Base-by-base conservation (phyloP, 139 green algal species). In the Micromonas pusilla region DNA sequence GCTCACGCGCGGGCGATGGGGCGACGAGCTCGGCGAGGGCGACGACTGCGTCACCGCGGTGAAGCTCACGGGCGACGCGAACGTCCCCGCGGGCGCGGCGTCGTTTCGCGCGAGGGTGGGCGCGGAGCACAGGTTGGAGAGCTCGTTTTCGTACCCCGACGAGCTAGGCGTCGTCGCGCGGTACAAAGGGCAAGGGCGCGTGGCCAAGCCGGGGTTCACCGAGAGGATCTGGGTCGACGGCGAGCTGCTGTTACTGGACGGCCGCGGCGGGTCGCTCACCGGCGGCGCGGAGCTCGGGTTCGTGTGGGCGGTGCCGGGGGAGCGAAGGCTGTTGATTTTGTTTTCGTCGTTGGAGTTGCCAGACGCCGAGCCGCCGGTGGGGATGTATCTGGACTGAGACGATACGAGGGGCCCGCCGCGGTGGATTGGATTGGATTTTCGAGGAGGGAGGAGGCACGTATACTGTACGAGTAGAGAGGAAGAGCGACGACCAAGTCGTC, bases 1-100 rank as follows among this genome's bases (percentile, higher is more conserved):
- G 39, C 73, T 97, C 13, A 21, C 31, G 5, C 84, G 83, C 28
- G 76, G 77, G 21, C 28, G n/a, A 38, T 85, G 66, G 74, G 78
- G 80, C 23, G 72, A 74, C 30, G 78, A 81, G 30, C 19, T 63
- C 9, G 76, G 72, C n/a, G 32, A 63, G 23, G 31, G 21, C 30
- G 33, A 74, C 57, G 91, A 96, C 73, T 89, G 79, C 64, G 87
- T 96, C 62, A 32, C 85, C 32, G 93, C 73, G 6, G 78, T 84
- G 31, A 97, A 97, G 80, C 60, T 98, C 5, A 97, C 92, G 6
- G 93, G 93, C 0, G 93, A 97, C 82, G 72, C 70, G 25, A 96
- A 96, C 66, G 92, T 97, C 72, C 93, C 91, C 0, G 89, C 91
- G 0, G 91, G 92, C 52, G 70, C 86, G 25, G 79, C 80, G 6